Base-by-base conservation (phyloP, 2,329 filamentous ascomycete genomes). In the Pezicula carpinea region DNA sequence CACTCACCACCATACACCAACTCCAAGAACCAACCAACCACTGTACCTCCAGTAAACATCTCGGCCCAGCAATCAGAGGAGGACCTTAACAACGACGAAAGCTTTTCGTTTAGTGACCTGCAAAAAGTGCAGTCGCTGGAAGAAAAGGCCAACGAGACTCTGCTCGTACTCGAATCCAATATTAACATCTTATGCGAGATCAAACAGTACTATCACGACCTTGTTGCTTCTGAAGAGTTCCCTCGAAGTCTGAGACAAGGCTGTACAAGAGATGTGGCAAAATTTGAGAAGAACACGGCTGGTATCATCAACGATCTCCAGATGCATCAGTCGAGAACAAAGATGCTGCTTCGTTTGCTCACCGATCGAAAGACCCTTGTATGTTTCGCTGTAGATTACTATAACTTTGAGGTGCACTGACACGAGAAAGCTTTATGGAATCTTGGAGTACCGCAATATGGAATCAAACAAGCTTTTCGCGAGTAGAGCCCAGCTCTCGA, bases 81-180 rank as follows among this genome's bases (percentile, higher is more conserved):
- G 15, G 26, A 32, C 23, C 18, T n/a, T 23, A 18, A 17, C 6
- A 45, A 39, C n/a, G 7, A 36, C 2, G 29, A 43, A n/a, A 29
- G 34, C 2, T 64, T 67, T 33, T 54, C 52, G 0, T 64, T 68
- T 39, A 48, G 36, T 2, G 53, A 65, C 40, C 43, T 70, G 2
- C 65, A 66, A 46, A 21, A 52, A 2, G 53, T 66, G 1, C 66
- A 70, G 23, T 55, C 49, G 29, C 47, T 66, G 4, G 65, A 69
- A 46, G 66, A 69, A n/a, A 64, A 65, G 38, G 54, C 57, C 5
- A 67, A 68, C 26, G 66, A 70, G 41, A 54, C 59, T 0, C 41
- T 62, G 0, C 53, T 65, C 0, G 53, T 65, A 0, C 44, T 71
- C 0, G 58, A 58, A 21, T 40, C 59, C 2, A 69, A 71, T 44